Evolutionary conservation across 2,329 filamentous ascomycete species (phyloP).

Genomic region (Phoma sp.): DNA sequence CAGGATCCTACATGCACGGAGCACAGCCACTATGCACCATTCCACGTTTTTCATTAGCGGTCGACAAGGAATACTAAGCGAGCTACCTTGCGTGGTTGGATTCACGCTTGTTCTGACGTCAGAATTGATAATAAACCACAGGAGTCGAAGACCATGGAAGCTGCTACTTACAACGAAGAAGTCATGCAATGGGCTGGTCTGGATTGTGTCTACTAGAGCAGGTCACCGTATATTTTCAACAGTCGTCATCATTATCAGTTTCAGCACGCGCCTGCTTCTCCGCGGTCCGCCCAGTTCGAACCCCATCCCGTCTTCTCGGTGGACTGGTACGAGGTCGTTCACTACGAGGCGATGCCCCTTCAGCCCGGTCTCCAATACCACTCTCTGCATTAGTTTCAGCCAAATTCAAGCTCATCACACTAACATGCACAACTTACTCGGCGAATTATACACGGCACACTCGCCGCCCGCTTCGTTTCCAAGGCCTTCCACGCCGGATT

Average conservation of each 20-base stretch:
- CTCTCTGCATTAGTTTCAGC: constrained; percentile 1
- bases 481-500: neutral
- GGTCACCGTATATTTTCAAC: constrained; percentile 1
- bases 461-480: neutral
- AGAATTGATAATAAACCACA: neutral
- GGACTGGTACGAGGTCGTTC: constrained; percentile 4
- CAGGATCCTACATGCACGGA: neutral
- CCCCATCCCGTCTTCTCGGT: neutral
- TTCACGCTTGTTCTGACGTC: constrained; percentile 6
- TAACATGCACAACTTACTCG: constrained; percentile 1
- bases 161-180: neutral
- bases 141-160: neutral
- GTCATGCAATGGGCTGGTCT: neutral
- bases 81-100: constrained; percentile 6
- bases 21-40: neutral
- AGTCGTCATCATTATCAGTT: constrained; percentile 26
- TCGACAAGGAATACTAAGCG: constrained; percentile 6
- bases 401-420: neutral
- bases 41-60: neutral
- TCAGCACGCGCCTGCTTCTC: constrained; percentile 24
- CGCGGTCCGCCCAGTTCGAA: constrained; percentile 3
- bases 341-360: constrained; percentile 5
- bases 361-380: neutral
- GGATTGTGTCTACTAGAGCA: neutral
- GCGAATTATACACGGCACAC: neutral